Evolutionary conservation across 2,329 filamentous ascomycete species (phyloP).

Genomic region (Pseudopyrenochaeta lycopersici): DNA sequence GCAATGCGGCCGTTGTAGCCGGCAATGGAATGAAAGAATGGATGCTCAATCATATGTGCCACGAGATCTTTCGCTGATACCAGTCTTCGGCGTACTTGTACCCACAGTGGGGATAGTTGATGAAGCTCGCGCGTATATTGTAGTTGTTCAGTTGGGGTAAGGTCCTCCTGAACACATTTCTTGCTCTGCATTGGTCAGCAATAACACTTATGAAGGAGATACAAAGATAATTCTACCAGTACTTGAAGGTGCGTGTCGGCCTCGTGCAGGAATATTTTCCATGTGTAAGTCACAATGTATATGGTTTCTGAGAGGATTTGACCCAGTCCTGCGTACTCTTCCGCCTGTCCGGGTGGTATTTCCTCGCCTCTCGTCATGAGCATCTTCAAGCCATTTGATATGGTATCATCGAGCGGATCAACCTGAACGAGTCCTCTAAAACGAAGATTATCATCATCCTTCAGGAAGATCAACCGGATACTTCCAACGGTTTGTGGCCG

Average conservation of each 20-base stretch:
- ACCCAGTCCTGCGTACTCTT: conserved; percentile 6
- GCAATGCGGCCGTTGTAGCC: neutral
- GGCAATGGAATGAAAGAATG: neutral
- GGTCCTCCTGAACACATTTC: conserved; percentile 11
- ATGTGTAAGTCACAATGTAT: conserved; percentile 3
- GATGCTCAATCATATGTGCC: conserved; percentile 12
- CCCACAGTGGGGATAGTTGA: conserved; percentile 16
- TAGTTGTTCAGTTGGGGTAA: conserved; percentile 11
- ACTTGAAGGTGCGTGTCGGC: conserved; percentile 8
- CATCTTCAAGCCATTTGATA: conserved; percentile 3
- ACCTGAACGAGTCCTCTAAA: conserved; percentile 3
- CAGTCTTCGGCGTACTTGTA: conserved; percentile 12
- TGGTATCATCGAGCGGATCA: conserved; percentile 5
- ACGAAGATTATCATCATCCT: neutral
- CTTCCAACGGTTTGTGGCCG: neutral
- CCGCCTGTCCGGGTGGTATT: neutral
- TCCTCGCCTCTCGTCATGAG: conserved; percentile 8
- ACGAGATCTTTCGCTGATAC: conserved; percentile 9
- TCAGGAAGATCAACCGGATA: conserved; percentile 4
- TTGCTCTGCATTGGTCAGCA: conserved; percentile 7
- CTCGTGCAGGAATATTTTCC: conserved; percentile 12
- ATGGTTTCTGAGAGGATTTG: conserved; percentile 12
- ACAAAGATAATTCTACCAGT: conserved; percentile 1
- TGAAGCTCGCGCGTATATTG: conserved; percentile 15
- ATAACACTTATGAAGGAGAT: neutral